Percentiles rank a stretch among this genome's conserved stretches.
phyloP scores from a whole-genome alignment of 345 rosid genomes.

The Corchorus olitorius region DNA sequence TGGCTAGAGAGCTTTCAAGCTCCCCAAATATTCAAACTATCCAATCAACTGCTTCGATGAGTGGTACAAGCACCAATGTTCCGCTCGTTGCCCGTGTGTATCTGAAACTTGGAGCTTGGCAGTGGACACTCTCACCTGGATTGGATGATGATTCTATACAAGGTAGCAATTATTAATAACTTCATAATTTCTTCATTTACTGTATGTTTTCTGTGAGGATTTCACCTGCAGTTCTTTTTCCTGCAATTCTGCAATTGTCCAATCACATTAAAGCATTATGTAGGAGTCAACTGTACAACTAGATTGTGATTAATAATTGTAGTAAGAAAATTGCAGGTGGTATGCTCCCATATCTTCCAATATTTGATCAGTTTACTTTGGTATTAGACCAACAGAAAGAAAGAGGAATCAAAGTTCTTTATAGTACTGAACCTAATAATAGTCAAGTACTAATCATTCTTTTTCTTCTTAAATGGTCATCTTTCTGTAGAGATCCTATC shows the following conservation, averaged over 20 bases:
- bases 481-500: conserved; percentile 63
- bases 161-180: conserved; percentile 46
- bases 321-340: too few species aligned
- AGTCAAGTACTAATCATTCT: background rate
- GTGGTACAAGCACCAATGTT: conserved; percentile 51
- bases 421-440: background rate
- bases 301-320: too few species aligned
- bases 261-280: too few species aligned
- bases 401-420: background rate
- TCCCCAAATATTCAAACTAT: conserved; percentile 55
- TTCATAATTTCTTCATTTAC: background rate
- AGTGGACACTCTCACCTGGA: conserved; percentile 87
- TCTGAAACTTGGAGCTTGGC: conserved; percentile 86
- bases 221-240: too few species aligned
- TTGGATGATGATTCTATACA: conserved; percentile 85
- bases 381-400: background rate
- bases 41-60: conserved; percentile 45
- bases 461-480: background rate
- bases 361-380: background rate
- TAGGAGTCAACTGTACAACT: too few species aligned
- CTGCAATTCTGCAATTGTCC: too few species aligned
- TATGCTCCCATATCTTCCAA: background rate
- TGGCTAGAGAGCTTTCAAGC: conserved; percentile 74
- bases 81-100: conserved; percentile 88
- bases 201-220: background rate